Percentiles rank a stretch among this genome's conserved stretches.
Conservation (phyloP, 352 stramenopile genomes). For the Pythium rhizo-oryzae region DNA sequence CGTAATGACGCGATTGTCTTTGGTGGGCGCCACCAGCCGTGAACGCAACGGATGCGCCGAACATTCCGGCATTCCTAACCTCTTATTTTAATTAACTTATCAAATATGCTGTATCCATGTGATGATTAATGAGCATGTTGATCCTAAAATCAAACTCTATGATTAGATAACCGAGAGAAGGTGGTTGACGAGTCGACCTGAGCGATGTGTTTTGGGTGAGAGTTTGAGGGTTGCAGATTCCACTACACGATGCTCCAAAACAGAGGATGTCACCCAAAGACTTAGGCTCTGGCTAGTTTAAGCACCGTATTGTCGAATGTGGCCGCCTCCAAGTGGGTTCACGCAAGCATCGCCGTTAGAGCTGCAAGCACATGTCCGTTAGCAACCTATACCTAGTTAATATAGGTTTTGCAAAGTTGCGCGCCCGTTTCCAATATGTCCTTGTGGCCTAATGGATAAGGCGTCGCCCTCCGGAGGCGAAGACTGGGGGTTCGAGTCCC, state of each 20-base stretch:
- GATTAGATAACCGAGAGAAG: background rate
- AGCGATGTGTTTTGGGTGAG: slow-evolving; percentile 1
- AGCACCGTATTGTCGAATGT: slow-evolving; percentile 14
- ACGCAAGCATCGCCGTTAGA: background rate
- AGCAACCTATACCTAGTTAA: background rate
- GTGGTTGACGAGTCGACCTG: background rate
- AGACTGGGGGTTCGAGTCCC: slow-evolving; percentile 74
- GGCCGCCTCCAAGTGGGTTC: background rate
- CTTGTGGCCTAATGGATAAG: slow-evolving; percentile 73
- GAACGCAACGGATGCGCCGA: too few species aligned
- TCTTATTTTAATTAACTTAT: too few species aligned
- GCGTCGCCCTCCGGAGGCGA: slow-evolving; percentile 73
- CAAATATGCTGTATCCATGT: too few species aligned
- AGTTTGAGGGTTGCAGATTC: slow-evolving; percentile 18
- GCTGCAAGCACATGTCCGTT: background rate
- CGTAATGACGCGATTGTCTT: too few species aligned
- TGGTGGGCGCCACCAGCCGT: too few species aligned
- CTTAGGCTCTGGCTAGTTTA: background rate
- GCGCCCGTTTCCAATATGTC: background rate
- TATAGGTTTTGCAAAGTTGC: background rate
- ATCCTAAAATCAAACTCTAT: background rate
- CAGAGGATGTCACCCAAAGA: background rate
- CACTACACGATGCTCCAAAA: background rate
- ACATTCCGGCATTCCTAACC: too few species aligned
- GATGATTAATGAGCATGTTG: too few species aligned